Evolutionary conservation across 2,329 filamentous ascomycete species (phyloP).

Genomic region (Arthrobotrys sinensis): DNA sequence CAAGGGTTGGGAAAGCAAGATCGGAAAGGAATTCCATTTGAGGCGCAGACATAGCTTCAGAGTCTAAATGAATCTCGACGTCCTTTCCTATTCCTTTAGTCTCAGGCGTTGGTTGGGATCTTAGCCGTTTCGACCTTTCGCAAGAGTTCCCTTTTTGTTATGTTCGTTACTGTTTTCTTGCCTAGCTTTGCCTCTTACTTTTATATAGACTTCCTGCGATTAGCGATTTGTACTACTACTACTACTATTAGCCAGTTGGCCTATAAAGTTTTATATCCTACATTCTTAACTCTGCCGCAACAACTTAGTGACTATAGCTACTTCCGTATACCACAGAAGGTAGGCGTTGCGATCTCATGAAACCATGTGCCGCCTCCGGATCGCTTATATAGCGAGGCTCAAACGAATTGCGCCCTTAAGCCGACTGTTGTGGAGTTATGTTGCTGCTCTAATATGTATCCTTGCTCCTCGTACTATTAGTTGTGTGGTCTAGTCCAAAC

Average conservation of each 20-base stretch:
- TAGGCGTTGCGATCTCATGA: not conserved
- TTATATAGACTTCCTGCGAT: constrained; percentile 13
- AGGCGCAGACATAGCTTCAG: constrained; percentile 53
- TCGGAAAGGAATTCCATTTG: constrained; percentile 80
- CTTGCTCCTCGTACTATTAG: too few species aligned
- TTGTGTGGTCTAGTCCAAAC: too few species aligned
- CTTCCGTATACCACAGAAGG: too few species aligned
- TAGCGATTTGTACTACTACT: constrained; percentile 8
- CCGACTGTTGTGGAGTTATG: too few species aligned
- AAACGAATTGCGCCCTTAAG: too few species aligned
- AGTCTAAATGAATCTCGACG: constrained; percentile 7
- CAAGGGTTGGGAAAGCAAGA: constrained; percentile 85
- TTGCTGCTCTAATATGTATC: too few species aligned
- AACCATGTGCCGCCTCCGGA: not conserved
- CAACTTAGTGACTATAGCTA: not conserved
- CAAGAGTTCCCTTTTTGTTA: not conserved
- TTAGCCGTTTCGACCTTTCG: not conserved
- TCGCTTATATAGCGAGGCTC: too few species aligned
- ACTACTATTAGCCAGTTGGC: not conserved
- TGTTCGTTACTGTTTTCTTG: not conserved
- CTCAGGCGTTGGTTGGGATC: not conserved
- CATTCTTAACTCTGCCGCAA: not conserved
- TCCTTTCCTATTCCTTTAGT: constrained; percentile 3
- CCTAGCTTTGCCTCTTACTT: not conserved
- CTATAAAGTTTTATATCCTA: not conserved